These are phyloP conservation scores for Pythium periplocum DNA, from an alignment of 352 stramenopile species.

Conservation along the genomic window DNA sequence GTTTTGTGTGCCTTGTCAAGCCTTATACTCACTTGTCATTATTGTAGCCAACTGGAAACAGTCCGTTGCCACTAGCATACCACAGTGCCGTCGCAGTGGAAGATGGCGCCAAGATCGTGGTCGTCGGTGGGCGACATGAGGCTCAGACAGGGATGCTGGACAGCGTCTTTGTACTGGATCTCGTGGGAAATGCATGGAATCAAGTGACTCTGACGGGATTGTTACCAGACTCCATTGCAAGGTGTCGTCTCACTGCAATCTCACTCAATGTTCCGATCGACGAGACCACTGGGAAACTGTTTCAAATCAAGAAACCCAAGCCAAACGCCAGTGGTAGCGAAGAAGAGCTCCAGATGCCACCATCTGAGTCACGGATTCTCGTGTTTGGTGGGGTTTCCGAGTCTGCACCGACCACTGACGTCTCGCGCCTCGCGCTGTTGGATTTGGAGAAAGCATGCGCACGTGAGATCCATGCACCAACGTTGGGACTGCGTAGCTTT, in stretches of 20 bases:
- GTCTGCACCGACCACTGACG: conserved; percentile 2
- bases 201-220: conserved; percentile 4
- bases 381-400: conserved; percentile 56
- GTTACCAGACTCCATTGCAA: conserved; percentile 10
- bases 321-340: not conserved
- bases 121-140: conserved; percentile 38
- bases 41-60: conserved; percentile 36
- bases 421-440: conserved; percentile 21
- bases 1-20: not conserved
- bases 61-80: conserved; percentile 42
- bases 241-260: conserved; percentile 9
- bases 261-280: conserved; percentile 14
- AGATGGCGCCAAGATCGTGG: conserved; percentile 31
- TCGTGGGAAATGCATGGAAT: conserved; percentile 41
- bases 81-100: conserved; percentile 37
- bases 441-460: conserved; percentile 23
- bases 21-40: conserved; percentile 2
- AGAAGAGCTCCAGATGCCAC: not conserved
- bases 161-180: conserved; percentile 41
- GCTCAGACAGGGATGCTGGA: conserved; percentile 22
- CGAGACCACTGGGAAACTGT: conserved; percentile 8
- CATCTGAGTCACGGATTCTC: conserved; percentile 20
- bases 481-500: conserved; percentile 30
- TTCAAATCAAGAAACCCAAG: conserved; percentile 6
- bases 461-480: conserved; percentile 27